Evolutionary conservation across 441 rosid genomes (phyloP), one percentile per base, ranked within the genome.

Genomic region (Arabidopsis lyrata): DNA sequence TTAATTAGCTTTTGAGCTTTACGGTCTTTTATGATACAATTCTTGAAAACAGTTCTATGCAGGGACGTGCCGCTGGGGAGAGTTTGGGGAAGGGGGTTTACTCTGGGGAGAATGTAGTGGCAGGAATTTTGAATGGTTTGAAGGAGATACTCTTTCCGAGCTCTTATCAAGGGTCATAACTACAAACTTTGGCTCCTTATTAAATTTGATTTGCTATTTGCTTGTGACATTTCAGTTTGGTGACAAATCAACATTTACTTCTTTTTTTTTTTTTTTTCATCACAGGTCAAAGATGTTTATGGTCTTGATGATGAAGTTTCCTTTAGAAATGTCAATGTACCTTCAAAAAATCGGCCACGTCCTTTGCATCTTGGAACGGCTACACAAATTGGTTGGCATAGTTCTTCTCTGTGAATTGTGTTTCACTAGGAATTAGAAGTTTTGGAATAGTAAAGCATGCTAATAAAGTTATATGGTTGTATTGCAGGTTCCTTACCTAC

Each of bases 61-160:
- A 96, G 99, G 97, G 75, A 96, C 97, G 13, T 85, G 86, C 53
- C 86, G 92, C 24, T 96, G 99, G 99, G 97, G 97, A 79, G 99
- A 93, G 83, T 96, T 79, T 74, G 99, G 99, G 36, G 88, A 85
- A 80, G 99, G 99, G 42, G 99, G 98, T 74, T 75, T 96, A 52
- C 80, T 96, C 72, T 96, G 99, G 99, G 98, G 96, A 70, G 99
- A 93, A 81, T 96, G 98, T 75, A 83, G 50, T 76, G 80, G 84
- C 63, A 83, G 91, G 70, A 85, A 82, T 76, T 93, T 91, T 82
- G 97, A 96, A 69, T 96, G 99, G 99, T 85, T 96, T 84, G 94
- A 89, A 77, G 97, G 95, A 57, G 65, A 89, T 84, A 83, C 87
- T 14, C 82, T 90, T 36, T 24, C 87, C 29, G 95, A 88, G 77